Base-by-base conservation (phyloP, 2,329 filamentous ascomycete genomes). In the Aspergillus pseudoviridinutans region DNA sequence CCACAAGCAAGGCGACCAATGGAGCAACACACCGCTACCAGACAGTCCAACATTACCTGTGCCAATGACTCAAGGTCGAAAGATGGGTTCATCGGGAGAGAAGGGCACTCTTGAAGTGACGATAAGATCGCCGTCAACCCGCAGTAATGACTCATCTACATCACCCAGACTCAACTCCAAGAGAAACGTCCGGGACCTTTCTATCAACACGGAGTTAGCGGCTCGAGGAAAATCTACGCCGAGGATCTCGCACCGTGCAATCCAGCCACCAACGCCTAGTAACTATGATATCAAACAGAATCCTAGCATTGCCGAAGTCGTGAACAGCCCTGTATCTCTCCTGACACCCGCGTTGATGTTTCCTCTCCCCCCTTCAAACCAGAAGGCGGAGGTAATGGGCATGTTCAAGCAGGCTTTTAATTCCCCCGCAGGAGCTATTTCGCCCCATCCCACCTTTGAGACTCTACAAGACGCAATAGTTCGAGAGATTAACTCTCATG, bases 401-500 rank as follows among this genome's bases (percentile, higher is more conserved):
- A 63, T 77, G 60, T 75, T 77, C 52, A 73, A 64, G 52, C 72
- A 75, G 61, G 73, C 74, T 5, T 76, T 72, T 49, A 63, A 53
- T 38, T 69, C 44, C 10, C 17, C 73, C 2, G 65, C 66, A 6
- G 68, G 70, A 49, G 58, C 56, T 8, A 54, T 66, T 7, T 69
- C 63, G n/a, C 59, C 70, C 1, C 65, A 73, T 49, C 70, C 75
- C 14, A 75, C 73, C 1, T 75, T 74, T 54, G 75, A 78, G 58
- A 72, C 71, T 4, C 62, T 78, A 14, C 74, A 78, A 57, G 75
- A 78, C 64, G 69, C 74, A 17, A 78, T 78, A 42, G 65, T 78
- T 32, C 73, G 75, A 9, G 75, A 78, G 56, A 75, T 78, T 52
- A 78, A 78, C 54, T 77, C 73, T 3, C 75, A 77, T 50, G 75